Base-by-base conservation (phyloP, 225 moss, liverwort and hornwort genomes). In the Bryoerythrophyllum caledonicum region DNA sequence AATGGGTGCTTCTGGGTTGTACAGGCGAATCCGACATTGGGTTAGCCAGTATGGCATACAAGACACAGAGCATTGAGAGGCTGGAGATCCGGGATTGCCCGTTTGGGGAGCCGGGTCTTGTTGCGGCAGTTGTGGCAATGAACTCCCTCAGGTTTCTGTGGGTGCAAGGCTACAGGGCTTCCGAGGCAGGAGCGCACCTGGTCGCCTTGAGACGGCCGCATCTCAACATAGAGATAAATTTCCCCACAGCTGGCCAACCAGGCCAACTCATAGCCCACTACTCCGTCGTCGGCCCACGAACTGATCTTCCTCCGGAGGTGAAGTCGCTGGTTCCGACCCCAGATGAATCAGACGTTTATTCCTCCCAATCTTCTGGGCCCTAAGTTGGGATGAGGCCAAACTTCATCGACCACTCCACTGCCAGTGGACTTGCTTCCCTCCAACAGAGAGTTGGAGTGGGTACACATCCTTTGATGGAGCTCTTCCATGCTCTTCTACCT, bases 31-130 rank as follows among this genome's bases (percentile, higher is more conserved):
- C 72, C 59, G 92, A 93, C 75, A 26, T 74, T 3, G 92, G 92
- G 44, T 75, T 93, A 28, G 63, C 62, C 13, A 77, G 54, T n/a
- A 52, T 93, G 63, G 90, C 90, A 7, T 58, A 49, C 2, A 83
- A 86, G 46, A 82, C 90, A 23, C 86, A 82, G 76, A 65, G 71
- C 3, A 65, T 93, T 54, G 82, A 89, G 68, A 81, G 82, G 41
- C 81, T 93, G 70, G 92, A 93, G 78, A 82, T 93, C 27, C 82
- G 90, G 64, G 90, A 90, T 74, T 93, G 92, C 61, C 89, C 90
- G 13, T 75, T 90, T 44, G 81, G 86, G 17, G 92, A 92, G 69
- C 67, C 69, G 46, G 92, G 92, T 17, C 77, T 90, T 19, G 78
- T 83, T 23, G 37, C 78, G 43, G 86, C 83, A 27, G 81, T 82